These are phyloP conservation scores for Coccomyxa sp. DNA, from an alignment of 139 green algal species.

Conservation along the genomic window DNA sequence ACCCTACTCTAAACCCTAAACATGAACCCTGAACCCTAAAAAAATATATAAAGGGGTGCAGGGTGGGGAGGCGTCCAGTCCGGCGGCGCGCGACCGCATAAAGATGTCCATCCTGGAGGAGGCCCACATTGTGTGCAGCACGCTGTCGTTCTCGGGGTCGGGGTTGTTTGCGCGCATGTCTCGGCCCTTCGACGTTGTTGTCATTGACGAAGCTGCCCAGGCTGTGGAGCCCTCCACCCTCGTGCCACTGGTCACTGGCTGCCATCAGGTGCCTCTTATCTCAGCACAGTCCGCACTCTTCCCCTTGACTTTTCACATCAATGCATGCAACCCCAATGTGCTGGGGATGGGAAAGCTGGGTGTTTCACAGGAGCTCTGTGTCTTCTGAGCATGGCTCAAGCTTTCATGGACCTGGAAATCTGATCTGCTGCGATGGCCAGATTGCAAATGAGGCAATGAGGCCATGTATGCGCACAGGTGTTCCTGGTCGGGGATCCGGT, in stretches of 20 bases:
- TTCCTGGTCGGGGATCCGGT: constrained; percentile 87
- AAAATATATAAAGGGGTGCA: too few relatives aligned
- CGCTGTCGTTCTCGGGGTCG: constrained; percentile 68
- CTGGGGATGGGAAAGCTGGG: neutral
- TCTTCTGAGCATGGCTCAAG: neutral
- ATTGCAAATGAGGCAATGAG: too few relatives aligned
- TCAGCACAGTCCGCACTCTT: neutral
- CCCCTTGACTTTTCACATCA: neutral
- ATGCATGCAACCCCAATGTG: neutral
- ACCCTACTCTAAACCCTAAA: too few relatives aligned
- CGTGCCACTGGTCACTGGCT: constrained; percentile 69
- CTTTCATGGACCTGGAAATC: neutral
- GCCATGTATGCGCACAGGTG: constrained; percentile 20
- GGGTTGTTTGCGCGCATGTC: constrained; percentile 34
- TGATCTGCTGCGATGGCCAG: too few relatives aligned
- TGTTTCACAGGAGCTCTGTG: neutral
- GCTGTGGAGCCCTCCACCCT: constrained; percentile 81
- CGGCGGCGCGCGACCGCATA: constrained; percentile 43
- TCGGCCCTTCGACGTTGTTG: constrained; percentile 45
- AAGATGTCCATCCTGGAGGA: constrained; percentile 69
- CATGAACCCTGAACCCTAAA: too few relatives aligned
- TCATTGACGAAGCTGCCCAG: constrained; percentile 90
- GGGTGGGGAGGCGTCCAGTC: neutral
- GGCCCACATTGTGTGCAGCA: constrained; percentile 75
- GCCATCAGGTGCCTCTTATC: constrained; percentile 25